Conservation (phyloP, 805 yeast species). For the Saccharomycopsis javanensis region DNA sequence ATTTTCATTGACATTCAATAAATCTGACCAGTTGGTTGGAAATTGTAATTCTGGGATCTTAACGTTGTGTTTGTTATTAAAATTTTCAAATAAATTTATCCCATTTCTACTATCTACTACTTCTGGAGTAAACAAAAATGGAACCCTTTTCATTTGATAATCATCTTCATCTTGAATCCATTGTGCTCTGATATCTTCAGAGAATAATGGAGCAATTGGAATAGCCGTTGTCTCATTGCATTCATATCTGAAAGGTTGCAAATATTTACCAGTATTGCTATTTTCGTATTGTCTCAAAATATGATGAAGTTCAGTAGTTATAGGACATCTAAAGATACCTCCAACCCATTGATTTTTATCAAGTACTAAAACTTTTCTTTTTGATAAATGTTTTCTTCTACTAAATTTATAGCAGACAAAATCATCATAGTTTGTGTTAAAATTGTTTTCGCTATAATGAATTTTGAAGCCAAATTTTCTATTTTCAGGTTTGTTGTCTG, state of each 20-base stretch:
- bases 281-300: background rate
- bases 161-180: slow-evolving; percentile 1
- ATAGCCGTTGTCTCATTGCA: background rate
- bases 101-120: background rate
- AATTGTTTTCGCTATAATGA: background rate
- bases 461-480: background rate
- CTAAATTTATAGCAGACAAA: background rate
- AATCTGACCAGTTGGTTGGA: background rate
- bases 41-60: background rate
- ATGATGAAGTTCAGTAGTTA: background rate
- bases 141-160: background rate
- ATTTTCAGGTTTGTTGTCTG: background rate
- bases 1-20: background rate
- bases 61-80: background rate
- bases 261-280: background rate
- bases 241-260: background rate
- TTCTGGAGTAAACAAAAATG: background rate
- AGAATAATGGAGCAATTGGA: background rate
- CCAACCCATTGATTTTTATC: slow-evolving; percentile 4
- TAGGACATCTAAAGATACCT: background rate
- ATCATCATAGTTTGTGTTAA: background rate
- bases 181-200: background rate
- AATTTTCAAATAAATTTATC: background rate
- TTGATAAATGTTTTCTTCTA: background rate
- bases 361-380: background rate